Evolutionary conservation across 2,329 filamentous ascomycete species (phyloP), one percentile per base, ranked within the genome.

Genomic region (Hypoxylon sp.): DNA sequence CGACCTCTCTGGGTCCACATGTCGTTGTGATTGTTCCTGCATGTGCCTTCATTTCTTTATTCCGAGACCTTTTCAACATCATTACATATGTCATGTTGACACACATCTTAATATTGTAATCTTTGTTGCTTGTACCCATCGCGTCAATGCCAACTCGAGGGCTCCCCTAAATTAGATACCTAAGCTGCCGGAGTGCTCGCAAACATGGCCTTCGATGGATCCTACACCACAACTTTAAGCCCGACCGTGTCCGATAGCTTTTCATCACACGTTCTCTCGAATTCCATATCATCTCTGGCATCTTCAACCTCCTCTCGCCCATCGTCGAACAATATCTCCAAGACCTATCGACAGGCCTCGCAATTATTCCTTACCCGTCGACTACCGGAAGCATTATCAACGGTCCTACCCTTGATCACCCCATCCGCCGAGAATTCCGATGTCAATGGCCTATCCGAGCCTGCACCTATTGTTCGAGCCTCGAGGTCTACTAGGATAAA

Each of bases 321-420:
- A 56, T 84, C 84, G 37, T 84, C 89, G 46, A 89, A 87, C 50
- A 87, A 91, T 73, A 91, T 97, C 73, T 95, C 94, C 70, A 95
- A 95, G 79, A 91, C 91, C 28, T 98, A 98, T 80, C 92, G 94
- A 69, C 93, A 97, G 80, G 92, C 95, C 30, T 96, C 93, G 6
- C 94, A 95, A 68, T 86, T 98, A 22, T 99, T 97, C 80, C 85
- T 99, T 63, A 99, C 95, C 77, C 93, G 95, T 77, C 91, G 94
- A 49, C 83, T 98, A 56, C 91, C 93, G 70, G 95, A 99, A 79
- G 92, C 94, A 0, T 84, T 97, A 28, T 91, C 92, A 20, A 93
- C 91, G 3, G 86, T 99, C 54, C 84, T 94, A 49, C 92, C 94
- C 7, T 85, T 97, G 64, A 91, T 99, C 73, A 89, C 86, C 1